A percentile compares a stretch with the other conserved stretches of the same genome.
Conservation (phyloP, 768 basidiomycete species). For the Kwoniella sp. region DNA sequence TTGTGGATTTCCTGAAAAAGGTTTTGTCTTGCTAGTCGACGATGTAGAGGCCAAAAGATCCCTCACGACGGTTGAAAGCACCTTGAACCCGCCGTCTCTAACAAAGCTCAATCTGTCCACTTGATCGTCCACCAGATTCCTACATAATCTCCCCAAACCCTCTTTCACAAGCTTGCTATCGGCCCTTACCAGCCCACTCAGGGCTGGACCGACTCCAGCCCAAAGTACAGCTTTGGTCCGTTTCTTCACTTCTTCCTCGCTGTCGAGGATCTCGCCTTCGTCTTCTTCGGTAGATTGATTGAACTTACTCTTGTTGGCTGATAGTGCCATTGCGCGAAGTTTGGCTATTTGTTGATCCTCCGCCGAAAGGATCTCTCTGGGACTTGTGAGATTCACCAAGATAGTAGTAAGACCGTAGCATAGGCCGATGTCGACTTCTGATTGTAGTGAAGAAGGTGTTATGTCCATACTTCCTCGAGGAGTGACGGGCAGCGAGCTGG, state of each 20-base stretch:
- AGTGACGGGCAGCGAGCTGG: slow-evolving; percentile 42
- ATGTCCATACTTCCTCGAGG: slow-evolving; percentile 37
- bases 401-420: slow-evolving; percentile 78
- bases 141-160: slow-evolving; percentile 64
- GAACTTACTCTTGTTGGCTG: slow-evolving; percentile 37
- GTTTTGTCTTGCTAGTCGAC: slow-evolving; percentile 64
- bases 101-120: slow-evolving; percentile 75
- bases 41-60: slow-evolving; percentile 50
- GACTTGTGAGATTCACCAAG: slow-evolving; percentile 71
- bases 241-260: slow-evolving; percentile 66
- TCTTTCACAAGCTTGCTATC: slow-evolving; percentile 70
- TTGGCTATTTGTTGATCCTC: slow-evolving; percentile 83
- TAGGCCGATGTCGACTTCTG: slow-evolving; percentile 57
- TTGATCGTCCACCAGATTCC: slow-evolving; percentile 75
- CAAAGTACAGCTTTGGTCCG: slow-evolving; percentile 65
- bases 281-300: slow-evolving; percentile 23
- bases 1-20: too few species aligned
- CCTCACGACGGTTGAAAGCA: slow-evolving; percentile 50
- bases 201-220: slow-evolving; percentile 67
- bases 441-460: slow-evolving; percentile 1
- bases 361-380: slow-evolving; percentile 70
- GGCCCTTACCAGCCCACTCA: slow-evolving; percentile 63
- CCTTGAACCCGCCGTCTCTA: slow-evolving; percentile 75
- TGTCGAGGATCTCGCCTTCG: slow-evolving; percentile 61
- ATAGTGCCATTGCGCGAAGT: slow-evolving; percentile 71